These are phyloP conservation scores for Erodium texanum DNA, from an alignment of 441 rosid genomes.

Conservation along the genomic window DNA sequence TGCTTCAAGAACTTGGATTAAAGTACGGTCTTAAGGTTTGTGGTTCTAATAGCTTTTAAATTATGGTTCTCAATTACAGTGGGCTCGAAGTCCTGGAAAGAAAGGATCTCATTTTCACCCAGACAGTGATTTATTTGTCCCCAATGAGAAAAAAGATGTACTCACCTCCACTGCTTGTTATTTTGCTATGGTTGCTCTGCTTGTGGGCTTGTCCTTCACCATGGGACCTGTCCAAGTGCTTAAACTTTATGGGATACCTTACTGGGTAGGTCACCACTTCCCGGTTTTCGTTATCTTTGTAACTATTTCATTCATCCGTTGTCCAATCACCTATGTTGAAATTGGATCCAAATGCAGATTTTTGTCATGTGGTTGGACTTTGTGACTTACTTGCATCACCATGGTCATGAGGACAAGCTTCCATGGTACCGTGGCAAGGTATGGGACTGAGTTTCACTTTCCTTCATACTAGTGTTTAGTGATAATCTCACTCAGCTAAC, in stretches of 20 bases:
- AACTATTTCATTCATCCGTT: neutral
- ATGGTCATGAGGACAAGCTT: slow-evolving; percentile 66
- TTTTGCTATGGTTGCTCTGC: slow-evolving; percentile 52
- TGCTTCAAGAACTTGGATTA: too few species aligned
- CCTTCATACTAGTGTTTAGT: neutral
- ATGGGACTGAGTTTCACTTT: neutral
- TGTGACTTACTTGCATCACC: slow-evolving; percentile 92
- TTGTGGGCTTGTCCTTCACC: slow-evolving; percentile 35
- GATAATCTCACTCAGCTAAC: neutral
- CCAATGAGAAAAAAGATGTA: slow-evolving; percentile 48
- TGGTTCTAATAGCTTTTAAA: too few species aligned
- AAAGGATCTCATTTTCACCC: slow-evolving; percentile 86
- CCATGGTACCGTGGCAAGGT: slow-evolving; percentile 98
- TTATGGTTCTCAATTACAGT: too few species aligned
- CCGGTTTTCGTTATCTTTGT: too few species aligned
- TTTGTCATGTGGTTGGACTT: slow-evolving; percentile 77
- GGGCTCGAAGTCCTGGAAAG: slow-evolving; percentile 89
- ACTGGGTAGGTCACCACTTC: slow-evolving; percentile 36
- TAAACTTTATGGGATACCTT: slow-evolving; percentile 76
- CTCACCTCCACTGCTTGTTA: slow-evolving; percentile 60
- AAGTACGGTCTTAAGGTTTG: too few species aligned
- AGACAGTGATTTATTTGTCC: slow-evolving; percentile 49
- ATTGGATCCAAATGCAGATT: slow-evolving; percentile 29
- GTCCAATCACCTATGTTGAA: neutral
- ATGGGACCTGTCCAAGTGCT: slow-evolving; percentile 52